Conservation (phyloP, 805 yeast species). For the Hanseniaspora taiwanica region DNA sequence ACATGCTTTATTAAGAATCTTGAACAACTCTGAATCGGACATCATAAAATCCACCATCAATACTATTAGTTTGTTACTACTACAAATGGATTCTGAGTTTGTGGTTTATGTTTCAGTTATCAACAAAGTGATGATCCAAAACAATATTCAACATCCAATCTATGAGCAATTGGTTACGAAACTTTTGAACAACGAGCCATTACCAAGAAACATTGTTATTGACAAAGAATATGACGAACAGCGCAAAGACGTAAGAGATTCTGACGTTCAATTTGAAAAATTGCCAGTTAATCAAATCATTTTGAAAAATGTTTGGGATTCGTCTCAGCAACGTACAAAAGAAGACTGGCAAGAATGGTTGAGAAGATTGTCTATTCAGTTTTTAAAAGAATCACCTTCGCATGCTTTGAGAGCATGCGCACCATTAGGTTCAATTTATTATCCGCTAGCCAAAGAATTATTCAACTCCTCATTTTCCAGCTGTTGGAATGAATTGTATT, state of each 20-base stretch:
- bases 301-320: slow-evolving; percentile 81
- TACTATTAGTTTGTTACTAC: slow-evolving; percentile 59
- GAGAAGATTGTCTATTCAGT: slow-evolving; percentile 68
- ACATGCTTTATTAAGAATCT: slow-evolving; percentile 69
- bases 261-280: slow-evolving; percentile 59
- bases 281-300: slow-evolving; percentile 54
- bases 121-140: slow-evolving; percentile 47
- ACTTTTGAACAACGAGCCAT: slow-evolving; percentile 68
- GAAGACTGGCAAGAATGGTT: slow-evolving; percentile 99
- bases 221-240: slow-evolving; percentile 43
- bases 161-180: slow-evolving; percentile 76
- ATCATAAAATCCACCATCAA: slow-evolving; percentile 55
- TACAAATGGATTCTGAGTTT: slow-evolving; percentile 78
- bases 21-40: slow-evolving; percentile 39
- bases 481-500: slow-evolving; percentile 87
- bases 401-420: slow-evolving; percentile 91
- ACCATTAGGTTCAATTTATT: slow-evolving; percentile 71
- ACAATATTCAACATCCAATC: slow-evolving; percentile 53
- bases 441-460: slow-evolving; percentile 77
- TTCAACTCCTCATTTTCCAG: slow-evolving; percentile 92
- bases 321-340: slow-evolving; percentile 72
- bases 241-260: slow-evolving; percentile 25
- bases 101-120: slow-evolving; percentile 77
- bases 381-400: slow-evolving; percentile 85
- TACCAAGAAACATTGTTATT: slow-evolving; percentile 63